Percentiles rank a stretch among this genome's conserved stretches.
These are phyloP conservation scores for Rubus parviflorus DNA, from an alignment of 306 rosid genomes.

Conservation along the genomic window DNA sequence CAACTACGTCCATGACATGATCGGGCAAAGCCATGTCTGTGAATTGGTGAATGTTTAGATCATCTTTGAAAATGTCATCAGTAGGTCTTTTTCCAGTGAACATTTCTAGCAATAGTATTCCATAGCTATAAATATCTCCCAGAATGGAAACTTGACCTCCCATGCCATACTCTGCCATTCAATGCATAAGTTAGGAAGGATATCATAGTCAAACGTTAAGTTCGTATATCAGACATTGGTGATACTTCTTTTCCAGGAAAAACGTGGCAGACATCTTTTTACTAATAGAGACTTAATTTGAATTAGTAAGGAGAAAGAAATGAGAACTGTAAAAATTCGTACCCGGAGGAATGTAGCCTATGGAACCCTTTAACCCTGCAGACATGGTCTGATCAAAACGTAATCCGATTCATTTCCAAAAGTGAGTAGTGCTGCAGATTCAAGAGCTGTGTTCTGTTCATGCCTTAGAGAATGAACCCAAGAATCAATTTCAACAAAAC, in stretches of 20 bases:
- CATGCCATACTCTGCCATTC: slow-evolving; percentile 31
- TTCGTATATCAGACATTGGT: neutral
- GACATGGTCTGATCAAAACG: neutral
- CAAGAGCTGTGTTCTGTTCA: no score
- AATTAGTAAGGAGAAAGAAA: neutral
- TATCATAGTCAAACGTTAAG: neutral
- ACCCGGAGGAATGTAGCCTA: slow-evolving; percentile 46
- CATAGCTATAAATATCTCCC: slow-evolving; percentile 40
- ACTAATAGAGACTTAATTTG: no score
- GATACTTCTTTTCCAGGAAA: neutral
- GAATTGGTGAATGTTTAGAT: slow-evolving; percentile 27
- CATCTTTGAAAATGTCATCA: slow-evolving; percentile 16
- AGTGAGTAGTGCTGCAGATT: no score
- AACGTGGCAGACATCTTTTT: no score
- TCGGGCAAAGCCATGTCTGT: slow-evolving; percentile 21
- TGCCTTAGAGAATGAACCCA: no score
- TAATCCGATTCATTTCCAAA: no score
- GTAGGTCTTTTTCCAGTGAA: slow-evolving; percentile 36
- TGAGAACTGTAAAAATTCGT: neutral
- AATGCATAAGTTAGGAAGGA: neutral
- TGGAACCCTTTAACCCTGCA: slow-evolving; percentile 26
- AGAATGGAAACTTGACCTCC: slow-evolving; percentile 29
- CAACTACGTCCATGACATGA: slow-evolving; percentile 39
- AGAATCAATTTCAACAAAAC: no score
- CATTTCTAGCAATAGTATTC: slow-evolving; percentile 30